Percentiles rank a stretch among this genome's conserved stretches.
These are phyloP conservation scores for Lactifluus echinatus DNA, from an alignment of 768 basidiomycete species.

Conservation along the genomic window DNA sequence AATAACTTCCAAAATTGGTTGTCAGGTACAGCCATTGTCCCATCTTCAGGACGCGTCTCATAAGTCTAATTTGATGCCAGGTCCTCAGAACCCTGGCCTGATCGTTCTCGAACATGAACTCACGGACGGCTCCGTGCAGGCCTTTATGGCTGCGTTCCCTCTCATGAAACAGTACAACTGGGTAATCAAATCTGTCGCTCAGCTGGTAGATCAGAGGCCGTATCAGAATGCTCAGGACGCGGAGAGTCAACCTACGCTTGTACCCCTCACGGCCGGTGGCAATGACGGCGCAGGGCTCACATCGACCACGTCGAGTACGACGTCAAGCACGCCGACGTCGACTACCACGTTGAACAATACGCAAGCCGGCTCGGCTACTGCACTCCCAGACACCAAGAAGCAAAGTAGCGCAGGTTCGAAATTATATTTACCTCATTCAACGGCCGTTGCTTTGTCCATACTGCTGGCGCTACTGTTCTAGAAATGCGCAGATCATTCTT, in stretches of 20 bases:
- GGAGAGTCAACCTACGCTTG: neutral
- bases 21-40: slow-evolving; percentile 29
- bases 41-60: neutral
- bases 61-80: slow-evolving; percentile 24
- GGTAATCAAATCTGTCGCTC: slow-evolving; percentile 51
- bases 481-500: too few relatives aligned
- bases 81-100: slow-evolving; percentile 69
- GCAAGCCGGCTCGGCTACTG: neutral
- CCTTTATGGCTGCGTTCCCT: slow-evolving; percentile 61
- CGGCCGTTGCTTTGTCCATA: neutral
- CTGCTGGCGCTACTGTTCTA: neutral
- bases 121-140: slow-evolving; percentile 45
- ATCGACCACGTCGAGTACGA: neutral
- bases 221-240: slow-evolving; percentile 6
- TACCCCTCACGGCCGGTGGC: slow-evolving; percentile 5
- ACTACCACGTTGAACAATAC: too few relatives aligned
- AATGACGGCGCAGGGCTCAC: slow-evolving; percentile 7
- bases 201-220: slow-evolving; percentile 20
- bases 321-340: neutral
- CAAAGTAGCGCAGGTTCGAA: neutral
- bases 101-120: slow-evolving; percentile 83
- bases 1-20: slow-evolving; percentile 48
- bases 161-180: slow-evolving; percentile 61
- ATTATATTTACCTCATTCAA: neutral
- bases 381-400: neutral